phyloP scores from a whole-genome alignment of 257 asterid species.

The Solanum chilense region DNA sequence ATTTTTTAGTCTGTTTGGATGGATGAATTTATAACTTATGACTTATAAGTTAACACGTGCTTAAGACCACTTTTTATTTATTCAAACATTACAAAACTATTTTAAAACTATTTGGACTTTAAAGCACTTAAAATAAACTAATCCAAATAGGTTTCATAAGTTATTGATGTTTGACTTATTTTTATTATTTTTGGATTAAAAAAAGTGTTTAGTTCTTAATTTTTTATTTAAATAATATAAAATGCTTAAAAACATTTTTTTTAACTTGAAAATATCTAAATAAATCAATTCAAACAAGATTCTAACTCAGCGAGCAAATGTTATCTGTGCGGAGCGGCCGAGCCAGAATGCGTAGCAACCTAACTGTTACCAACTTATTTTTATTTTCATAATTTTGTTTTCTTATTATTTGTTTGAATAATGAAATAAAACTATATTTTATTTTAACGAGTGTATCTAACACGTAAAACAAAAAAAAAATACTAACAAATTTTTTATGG shows the following conservation, averaged over 20 bases:
- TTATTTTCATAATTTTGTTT: background rate
- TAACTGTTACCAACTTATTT: background rate
- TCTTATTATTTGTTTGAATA: background rate
- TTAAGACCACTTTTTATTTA: too few species aligned
- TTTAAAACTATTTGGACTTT: too few species aligned
- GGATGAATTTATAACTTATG: background rate
- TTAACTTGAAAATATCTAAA: background rate
- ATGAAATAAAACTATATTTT: background rate
- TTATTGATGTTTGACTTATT: background rate
- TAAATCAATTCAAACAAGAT: background rate
- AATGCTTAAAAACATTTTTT: background rate
- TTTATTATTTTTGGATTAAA: background rate
- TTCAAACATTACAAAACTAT: too few species aligned
- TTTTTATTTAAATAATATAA: background rate
- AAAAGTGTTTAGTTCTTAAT: background rate
- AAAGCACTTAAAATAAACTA: too few species aligned
- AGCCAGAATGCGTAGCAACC: background rate
- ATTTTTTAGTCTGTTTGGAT: background rate
- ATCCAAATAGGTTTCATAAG: background rate
- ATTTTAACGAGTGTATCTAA: background rate
- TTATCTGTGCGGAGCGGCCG: background rate
- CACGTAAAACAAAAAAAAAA: background rate
- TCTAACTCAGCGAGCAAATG: background rate
- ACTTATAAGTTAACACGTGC: too few species aligned
- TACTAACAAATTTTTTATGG: background rate